phyloP scores from a whole-genome alignment of 1,139 yeast genomes.

The Trichomonascaceae sp. region DNA sequence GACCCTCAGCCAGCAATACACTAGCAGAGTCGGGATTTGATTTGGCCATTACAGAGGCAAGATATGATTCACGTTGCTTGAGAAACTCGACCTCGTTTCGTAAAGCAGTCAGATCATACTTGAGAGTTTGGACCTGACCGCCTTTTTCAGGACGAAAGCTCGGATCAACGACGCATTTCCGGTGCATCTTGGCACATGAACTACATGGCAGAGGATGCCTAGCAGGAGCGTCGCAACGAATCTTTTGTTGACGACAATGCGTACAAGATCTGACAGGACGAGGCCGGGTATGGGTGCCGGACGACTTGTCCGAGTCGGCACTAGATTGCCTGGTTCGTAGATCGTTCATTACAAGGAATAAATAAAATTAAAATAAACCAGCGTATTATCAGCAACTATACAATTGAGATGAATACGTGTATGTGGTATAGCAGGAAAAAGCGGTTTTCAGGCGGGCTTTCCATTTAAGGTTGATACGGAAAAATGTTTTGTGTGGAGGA shows the following conservation, averaged over 20 bases:
- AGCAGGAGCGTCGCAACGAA: constrained; percentile 85
- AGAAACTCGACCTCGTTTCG: constrained; percentile 71
- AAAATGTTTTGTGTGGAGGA: neutral
- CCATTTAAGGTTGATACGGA: neutral
- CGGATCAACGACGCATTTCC: constrained; percentile 86
- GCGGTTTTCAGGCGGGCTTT: neutral
- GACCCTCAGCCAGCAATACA: constrained; percentile 4
- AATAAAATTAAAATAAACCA: neutral
- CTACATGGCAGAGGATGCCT: constrained; percentile 78
- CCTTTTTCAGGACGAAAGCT: constrained; percentile 89
- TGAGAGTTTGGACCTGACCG: constrained; percentile 74
- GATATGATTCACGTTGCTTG: constrained; percentile 46
- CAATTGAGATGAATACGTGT: neutral
- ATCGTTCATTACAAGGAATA: neutral
- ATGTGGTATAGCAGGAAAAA: neutral
- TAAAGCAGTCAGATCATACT: constrained; percentile 79
- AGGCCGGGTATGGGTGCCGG: constrained; percentile 12
- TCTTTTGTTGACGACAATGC: constrained; percentile 91
- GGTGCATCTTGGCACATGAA: constrained; percentile 72
- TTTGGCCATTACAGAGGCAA: constrained; percentile 22
- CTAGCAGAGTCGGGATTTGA: constrained; percentile 17
- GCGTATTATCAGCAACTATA: neutral
- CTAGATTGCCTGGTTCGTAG: neutral
- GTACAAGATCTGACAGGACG: constrained; percentile 91
- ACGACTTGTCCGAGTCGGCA: neutral